Conservation (phyloP, 2,329 filamentous ascomycete species). For the Pseudocercospora macadamiae region DNA sequence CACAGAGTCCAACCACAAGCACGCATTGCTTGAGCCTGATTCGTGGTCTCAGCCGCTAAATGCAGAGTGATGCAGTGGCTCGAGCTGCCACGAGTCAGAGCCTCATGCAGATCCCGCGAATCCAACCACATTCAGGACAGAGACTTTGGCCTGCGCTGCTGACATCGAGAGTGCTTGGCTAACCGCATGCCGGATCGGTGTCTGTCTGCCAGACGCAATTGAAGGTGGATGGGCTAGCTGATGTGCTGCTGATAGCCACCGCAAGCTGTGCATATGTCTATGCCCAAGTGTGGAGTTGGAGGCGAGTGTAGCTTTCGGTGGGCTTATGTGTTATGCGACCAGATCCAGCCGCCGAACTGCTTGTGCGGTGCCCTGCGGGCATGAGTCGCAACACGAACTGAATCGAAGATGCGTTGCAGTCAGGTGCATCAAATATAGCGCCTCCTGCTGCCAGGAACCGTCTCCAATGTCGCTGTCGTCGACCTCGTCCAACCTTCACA, state of each 20-base stretch:
- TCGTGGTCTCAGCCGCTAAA: constrained; percentile 10
- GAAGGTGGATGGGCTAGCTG: neutral
- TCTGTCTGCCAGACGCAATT: neutral
- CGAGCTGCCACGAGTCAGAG: constrained; percentile 20
- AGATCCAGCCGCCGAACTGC: constrained; percentile 3
- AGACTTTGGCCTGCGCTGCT: constrained; percentile 10
- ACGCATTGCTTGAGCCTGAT: constrained; percentile 7
- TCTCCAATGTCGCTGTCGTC: constrained; percentile 10
- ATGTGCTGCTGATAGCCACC: constrained; percentile 2
- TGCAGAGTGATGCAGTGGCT: constrained; percentile 24
- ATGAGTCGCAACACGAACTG: constrained; percentile 21
- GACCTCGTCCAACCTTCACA: constrained; percentile 15
- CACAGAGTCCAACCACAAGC: neutral
- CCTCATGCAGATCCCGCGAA: constrained; percentile 12
- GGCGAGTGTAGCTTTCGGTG: neutral
- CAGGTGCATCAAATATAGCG: constrained; percentile 21
- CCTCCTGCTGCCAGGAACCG: constrained; percentile 5
- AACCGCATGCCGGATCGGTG: neutral
- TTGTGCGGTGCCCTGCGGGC: constrained; percentile 10
- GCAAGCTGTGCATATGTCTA: neutral
- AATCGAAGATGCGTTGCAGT: neutral
- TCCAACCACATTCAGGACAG: constrained; percentile 20
- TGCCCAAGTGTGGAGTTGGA: neutral
- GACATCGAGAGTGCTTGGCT: neutral
- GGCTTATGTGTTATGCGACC: neutral